These are phyloP conservation scores for Blastobotrys chiropterorum DNA, from an alignment of 805 yeast species.

Conservation along the genomic window DNA sequence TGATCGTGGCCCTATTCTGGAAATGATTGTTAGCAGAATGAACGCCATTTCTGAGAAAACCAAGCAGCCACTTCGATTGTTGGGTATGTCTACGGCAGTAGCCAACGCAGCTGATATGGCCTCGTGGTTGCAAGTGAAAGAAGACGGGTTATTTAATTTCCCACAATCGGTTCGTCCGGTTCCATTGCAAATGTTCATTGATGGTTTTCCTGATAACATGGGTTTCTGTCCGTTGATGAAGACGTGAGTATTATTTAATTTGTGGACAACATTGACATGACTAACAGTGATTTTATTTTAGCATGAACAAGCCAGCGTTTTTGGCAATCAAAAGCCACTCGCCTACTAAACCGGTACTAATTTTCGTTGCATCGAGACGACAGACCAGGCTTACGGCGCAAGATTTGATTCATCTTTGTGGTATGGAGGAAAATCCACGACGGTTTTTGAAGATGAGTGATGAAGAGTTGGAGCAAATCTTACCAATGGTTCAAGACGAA, in stretches of 20 bases:
- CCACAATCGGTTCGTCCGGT: slow-evolving; percentile 81
- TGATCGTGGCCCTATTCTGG: slow-evolving; percentile 81
- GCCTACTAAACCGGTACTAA: slow-evolving; percentile 73
- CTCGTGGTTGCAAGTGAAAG: slow-evolving; percentile 69
- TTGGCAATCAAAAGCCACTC: slow-evolving; percentile 90
- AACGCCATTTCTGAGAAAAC: slow-evolving; percentile 61
- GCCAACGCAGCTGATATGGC: slow-evolving; percentile 84
- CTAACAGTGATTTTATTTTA: not conserved
- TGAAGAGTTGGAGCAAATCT: slow-evolving; percentile 45
- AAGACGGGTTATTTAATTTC: slow-evolving; percentile 63
- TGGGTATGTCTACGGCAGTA: slow-evolving; percentile 82
- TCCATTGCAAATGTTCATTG: slow-evolving; percentile 80
- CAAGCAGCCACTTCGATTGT: slow-evolving; percentile 51
- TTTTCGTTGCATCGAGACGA: slow-evolving; percentile 80
- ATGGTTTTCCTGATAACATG: slow-evolving; percentile 75
- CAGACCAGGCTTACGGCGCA: slow-evolving; percentile 77
- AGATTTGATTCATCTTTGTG: slow-evolving; percentile 72
- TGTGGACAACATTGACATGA: not conserved
- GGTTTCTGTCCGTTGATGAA: slow-evolving; percentile 83
- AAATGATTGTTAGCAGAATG: slow-evolving; percentile 86
- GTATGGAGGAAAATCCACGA: slow-evolving; percentile 70
- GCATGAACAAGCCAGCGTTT: slow-evolving; percentile 82
- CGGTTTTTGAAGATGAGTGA: slow-evolving; percentile 64
- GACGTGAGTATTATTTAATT: slow-evolving; percentile 31
- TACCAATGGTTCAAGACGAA: slow-evolving; percentile 68